Conservation (phyloP, 768 basidiomycete species). For the Mycena latifolia region DNA sequence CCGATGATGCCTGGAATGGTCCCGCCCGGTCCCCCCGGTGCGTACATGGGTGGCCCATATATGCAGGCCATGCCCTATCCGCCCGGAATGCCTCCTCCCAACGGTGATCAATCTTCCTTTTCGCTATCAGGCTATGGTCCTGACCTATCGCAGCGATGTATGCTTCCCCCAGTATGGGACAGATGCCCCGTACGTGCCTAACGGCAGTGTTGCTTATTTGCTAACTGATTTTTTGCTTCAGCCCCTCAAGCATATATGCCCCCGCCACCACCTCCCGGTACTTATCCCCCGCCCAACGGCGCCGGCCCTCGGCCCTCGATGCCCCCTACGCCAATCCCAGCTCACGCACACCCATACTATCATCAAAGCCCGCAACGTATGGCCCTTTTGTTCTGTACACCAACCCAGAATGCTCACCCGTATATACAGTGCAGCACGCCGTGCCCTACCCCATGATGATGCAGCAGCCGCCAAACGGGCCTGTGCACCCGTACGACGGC, state of each 20-base stretch:
- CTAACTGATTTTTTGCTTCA: constrained; percentile 39
- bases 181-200: constrained; percentile 83
- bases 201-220: not conserved
- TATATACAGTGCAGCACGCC: constrained; percentile 79
- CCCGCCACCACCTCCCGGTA: constrained; percentile 74
- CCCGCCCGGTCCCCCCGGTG: constrained; percentile 81
- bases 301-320: constrained; percentile 86
- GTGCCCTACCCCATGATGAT: constrained; percentile 95
- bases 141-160: constrained; percentile 76
- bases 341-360: constrained; percentile 90
- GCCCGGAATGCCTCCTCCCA: constrained; percentile 83
- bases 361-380: constrained; percentile 91
- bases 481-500: constrained; percentile 82
- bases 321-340: constrained; percentile 92
- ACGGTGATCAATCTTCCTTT: constrained; percentile 59
- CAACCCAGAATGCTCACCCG: constrained; percentile 40
- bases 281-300: constrained; percentile 85
- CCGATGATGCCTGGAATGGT: constrained; percentile 88
- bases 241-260: constrained; percentile 86
- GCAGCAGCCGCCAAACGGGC: constrained; percentile 78
- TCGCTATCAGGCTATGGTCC: constrained; percentile 4
- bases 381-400: constrained; percentile 7
- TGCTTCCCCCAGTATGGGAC: constrained; percentile 82
- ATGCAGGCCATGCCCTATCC: constrained; percentile 92
- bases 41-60: constrained; percentile 84